Conservation (phyloP, 345 rosid species). For the Dimocarpus longan region DNA sequence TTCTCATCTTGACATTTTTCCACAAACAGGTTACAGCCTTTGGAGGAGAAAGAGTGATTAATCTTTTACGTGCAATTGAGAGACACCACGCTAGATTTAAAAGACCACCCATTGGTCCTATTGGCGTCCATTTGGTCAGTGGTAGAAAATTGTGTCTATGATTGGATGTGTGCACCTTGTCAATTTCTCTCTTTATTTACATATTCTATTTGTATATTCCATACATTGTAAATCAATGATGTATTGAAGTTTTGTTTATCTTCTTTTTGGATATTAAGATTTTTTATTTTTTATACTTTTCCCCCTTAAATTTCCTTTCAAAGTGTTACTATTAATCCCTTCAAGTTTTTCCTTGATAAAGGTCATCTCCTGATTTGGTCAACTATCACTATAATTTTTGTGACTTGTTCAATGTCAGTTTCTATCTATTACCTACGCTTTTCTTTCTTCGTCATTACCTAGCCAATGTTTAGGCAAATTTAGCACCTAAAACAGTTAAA, state of each 20-base stretch:
- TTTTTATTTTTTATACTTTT: background rate
- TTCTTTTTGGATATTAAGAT: background rate
- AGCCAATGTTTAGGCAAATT: background rate
- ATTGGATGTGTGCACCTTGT: background rate
- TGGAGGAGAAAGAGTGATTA: slow-evolving; percentile 85
- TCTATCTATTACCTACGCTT: background rate
- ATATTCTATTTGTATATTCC: background rate
- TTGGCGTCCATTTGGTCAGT: slow-evolving; percentile 94
- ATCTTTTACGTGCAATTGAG: slow-evolving; percentile 77
- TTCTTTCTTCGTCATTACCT: background rate
- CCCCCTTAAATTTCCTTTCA: background rate
- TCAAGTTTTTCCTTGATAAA: no score
- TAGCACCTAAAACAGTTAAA: background rate
- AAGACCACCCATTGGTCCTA: slow-evolving; percentile 93
- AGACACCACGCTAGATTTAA: slow-evolving; percentile 55
- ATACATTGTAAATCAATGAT: background rate
- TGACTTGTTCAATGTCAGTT: background rate
- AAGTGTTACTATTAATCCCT: background rate
- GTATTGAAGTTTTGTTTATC: background rate
- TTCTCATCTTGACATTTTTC: slow-evolving; percentile 16
- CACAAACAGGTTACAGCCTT: slow-evolving; percentile 82
- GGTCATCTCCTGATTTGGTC: no score
- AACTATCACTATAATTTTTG: no score
- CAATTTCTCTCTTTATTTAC: background rate
- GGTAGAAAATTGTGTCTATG: background rate